Conservation (phyloP, 2,329 filamentous ascomycete genomes). For the Pseudocercospora pini-densiflorae region DNA sequence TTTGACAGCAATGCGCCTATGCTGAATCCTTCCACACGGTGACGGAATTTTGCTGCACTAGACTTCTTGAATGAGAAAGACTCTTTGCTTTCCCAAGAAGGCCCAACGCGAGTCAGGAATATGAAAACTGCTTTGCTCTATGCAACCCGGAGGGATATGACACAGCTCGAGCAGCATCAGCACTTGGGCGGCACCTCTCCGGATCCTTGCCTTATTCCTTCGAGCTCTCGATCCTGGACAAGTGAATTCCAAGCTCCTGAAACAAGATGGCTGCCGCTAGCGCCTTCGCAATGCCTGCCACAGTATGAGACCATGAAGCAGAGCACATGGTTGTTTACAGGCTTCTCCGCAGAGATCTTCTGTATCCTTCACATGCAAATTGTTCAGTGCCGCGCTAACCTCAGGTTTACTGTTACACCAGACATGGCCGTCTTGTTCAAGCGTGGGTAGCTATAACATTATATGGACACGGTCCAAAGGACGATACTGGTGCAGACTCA, state of each 20-base stretch:
- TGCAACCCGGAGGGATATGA: neutral
- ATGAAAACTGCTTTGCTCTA: neutral
- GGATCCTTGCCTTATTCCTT: neutral
- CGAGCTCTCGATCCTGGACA: neutral
- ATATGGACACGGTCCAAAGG: neutral
- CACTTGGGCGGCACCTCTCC: neutral
- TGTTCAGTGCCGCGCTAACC: neutral
- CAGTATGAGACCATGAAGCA: neutral
- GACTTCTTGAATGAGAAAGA: neutral
- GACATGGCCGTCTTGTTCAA: neutral
- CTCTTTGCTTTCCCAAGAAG: neutral
- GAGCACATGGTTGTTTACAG: slow-evolving; percentile 3
- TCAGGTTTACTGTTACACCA: neutral
- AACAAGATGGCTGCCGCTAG: neutral
- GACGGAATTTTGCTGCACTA: neutral
- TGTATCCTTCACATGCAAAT: neutral
- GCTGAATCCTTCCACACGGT: neutral
- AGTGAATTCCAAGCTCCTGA: neutral
- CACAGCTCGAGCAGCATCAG: neutral
- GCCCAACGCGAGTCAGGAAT: neutral
- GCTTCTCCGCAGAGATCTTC: slow-evolving; percentile 8
- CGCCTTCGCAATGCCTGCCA: neutral
- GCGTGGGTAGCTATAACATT: neutral
- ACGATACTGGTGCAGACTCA: slow-evolving; percentile 5
- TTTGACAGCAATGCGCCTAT: neutral